Evolutionary conservation across 139 green algal species (phyloP), one percentile per base, ranked within the genome.

Genomic region (Microglena sp.): DNA sequence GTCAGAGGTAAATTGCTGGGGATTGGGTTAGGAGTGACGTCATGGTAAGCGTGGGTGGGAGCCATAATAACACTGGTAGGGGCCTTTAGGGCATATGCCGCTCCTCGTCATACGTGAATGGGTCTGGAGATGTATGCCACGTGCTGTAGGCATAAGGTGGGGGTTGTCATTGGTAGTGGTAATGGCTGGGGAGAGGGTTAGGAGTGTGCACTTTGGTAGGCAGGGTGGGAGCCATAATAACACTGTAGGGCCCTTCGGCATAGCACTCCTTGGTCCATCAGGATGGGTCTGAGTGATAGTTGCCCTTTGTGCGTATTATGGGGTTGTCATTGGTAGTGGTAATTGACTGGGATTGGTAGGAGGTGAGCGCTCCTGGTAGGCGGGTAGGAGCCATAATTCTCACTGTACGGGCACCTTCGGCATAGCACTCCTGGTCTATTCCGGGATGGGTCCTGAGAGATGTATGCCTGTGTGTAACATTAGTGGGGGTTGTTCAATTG

Each of bases 401-500:
- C 27, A 99, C 79, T 1, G 92, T 85, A 63, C 97, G 97, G 1
- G 92, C 92, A 5, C 91, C 87, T 31, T 94, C 81, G 5, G 77
- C 77, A 59, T 87, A 89, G 67, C 74, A 77, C 35, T 86, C 84
- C 50, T 96, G 90, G 2, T 78, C 88, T 93, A 98, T 97, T 18
- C 71, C 65, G 18, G 40, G 40, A 18, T 11, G 40, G 40, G 40
- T 11, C 18, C 40, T 11, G 15, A 50, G 18, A 18, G 18, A 18
- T 50, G 40, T 50, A 18, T 50, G 40, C 18, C 15, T 50, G 40
- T 50, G 40, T 50, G 40, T 50, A 18, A 50, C 11, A 18, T 24
- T 11, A 50, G 40, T 50, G 40, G 40, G 40, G 40, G 15, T 50
- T 11, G 15, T 50, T 50, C 15, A 50, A 18, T 11, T 24, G 11